Evolutionary conservation across 352 stramenopile species (phyloP).

Genomic region (Phytophthora cryptogea): DNA sequence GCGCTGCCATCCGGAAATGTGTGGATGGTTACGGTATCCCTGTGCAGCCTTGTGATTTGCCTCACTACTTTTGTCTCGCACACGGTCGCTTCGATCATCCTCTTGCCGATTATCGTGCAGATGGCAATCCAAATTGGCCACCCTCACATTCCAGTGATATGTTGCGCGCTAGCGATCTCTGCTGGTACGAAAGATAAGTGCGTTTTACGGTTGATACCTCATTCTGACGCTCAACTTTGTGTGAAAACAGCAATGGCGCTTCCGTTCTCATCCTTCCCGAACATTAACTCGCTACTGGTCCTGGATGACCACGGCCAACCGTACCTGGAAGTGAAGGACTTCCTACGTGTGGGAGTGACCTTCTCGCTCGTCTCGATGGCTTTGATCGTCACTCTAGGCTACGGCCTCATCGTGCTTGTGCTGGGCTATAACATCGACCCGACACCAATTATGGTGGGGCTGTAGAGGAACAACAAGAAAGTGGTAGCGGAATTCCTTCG

Average conservation of each 20-base stretch:
- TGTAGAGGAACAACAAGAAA: conserved; percentile 22
- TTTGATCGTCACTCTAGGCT: conserved; percentile 88
- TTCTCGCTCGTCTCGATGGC: conserved; percentile 86
- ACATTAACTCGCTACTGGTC: conserved; percentile 92
- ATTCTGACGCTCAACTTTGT: conserved; percentile 5
- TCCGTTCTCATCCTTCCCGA: conserved; percentile 93
- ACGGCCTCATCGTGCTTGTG: conserved; percentile 81
- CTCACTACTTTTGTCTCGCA: conserved; percentile 94
- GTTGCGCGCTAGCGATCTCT: conserved; percentile 85
- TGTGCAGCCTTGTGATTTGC: conserved; percentile 85
- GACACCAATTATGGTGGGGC: conserved; percentile 33
- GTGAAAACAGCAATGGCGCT: conserved; percentile 78
- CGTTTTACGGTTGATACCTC: neutral
- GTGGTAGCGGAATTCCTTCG: conserved; percentile 6
- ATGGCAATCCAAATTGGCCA: conserved; percentile 88
- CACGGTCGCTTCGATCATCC: conserved; percentile 92
- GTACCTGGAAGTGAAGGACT: conserved; percentile 89
- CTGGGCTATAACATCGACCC: conserved; percentile 78
- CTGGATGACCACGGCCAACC: conserved; percentile 88
- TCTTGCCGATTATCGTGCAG: conserved; percentile 92
- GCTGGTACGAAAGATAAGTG: conserved; percentile 52
- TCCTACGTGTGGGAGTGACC: conserved; percentile 81
- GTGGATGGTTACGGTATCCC: conserved; percentile 86
- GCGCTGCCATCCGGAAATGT: conserved; percentile 80
- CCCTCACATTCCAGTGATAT: conserved; percentile 87